Evolutionary conservation across 192 early-diverging fungal genomes (phyloP).

Genomic region (Mortierella claussenii): DNA sequence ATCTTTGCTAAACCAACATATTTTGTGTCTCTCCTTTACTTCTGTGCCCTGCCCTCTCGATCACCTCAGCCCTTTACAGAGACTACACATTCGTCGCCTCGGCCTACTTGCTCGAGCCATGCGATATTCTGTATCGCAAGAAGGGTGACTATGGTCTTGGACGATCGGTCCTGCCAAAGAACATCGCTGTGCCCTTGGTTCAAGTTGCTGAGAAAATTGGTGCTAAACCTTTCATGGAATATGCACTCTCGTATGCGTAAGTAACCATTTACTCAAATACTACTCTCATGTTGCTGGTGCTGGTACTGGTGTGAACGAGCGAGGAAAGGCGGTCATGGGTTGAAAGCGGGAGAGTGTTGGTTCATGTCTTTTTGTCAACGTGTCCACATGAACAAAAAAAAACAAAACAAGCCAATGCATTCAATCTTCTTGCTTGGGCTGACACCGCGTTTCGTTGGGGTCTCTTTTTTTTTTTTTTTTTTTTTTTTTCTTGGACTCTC

Average conservation of each 20-base stretch:
- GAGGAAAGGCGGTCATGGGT: no score
- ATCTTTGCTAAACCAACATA: slow-evolving; percentile 17
- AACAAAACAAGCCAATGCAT: no score
- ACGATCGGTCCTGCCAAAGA: slow-evolving; percentile 75
- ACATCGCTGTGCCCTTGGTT: slow-evolving; percentile 82
- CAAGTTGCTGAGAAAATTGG: slow-evolving; percentile 76
- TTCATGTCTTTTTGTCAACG: no score
- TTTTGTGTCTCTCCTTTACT: not conserved
- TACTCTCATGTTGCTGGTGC: no score
- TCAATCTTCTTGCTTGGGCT: not conserved
- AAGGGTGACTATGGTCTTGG: slow-evolving; percentile 84
- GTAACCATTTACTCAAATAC: not conserved
- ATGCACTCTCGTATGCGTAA: slow-evolving; percentile 74
- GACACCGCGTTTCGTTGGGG: no score
- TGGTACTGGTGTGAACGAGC: no score
- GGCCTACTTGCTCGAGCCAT: slow-evolving; percentile 90
- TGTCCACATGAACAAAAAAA: no score
- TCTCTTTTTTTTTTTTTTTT: not conserved
- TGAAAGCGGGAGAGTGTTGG: no score
- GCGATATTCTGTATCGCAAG: slow-evolving; percentile 80
- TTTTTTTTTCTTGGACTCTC: not conserved
- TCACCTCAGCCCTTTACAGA: slow-evolving; percentile 73
- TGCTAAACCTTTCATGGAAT: slow-evolving; percentile 84
- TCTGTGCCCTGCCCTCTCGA: not conserved
- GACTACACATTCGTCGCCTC: slow-evolving; percentile 91